phyloP scores from a whole-genome alignment of 2,329 filamentous ascomycete species.

The Seiridium unicorne region DNA sequence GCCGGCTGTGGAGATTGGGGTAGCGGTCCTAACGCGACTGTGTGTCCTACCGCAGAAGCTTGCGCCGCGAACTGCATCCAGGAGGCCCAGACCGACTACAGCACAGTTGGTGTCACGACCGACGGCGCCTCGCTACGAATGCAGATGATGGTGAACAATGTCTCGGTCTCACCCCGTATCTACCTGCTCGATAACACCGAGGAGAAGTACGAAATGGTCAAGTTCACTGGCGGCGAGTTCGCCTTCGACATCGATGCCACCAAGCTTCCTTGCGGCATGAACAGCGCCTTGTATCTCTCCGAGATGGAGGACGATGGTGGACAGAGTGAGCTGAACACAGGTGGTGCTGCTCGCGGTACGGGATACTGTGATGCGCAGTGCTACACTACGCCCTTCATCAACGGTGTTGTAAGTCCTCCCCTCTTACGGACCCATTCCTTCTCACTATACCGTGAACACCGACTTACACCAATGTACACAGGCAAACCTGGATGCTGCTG shows the following conservation, averaged over 20 bases:
- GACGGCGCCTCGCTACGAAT: conserved; percentile 36
- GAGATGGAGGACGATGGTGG: conserved; percentile 60
- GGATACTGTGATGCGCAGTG: conserved; percentile 38
- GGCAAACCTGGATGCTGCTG: conserved; percentile 31
- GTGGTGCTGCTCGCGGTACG: conserved; percentile 34
- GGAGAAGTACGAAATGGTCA: conserved; percentile 57
- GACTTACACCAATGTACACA: conserved; percentile 14
- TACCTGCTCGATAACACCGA: conserved; percentile 56
- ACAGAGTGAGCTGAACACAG: conserved; percentile 37
- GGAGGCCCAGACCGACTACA: conserved; percentile 47
- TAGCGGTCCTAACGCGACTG: conserved; percentile 34
- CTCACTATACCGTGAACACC: background rate
- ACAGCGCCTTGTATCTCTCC: conserved; percentile 61
- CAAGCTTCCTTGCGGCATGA: conserved; percentile 59
- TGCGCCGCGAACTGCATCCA: conserved; percentile 54
- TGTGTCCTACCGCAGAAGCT: conserved; percentile 45
- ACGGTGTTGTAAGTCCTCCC: conserved; percentile 30
- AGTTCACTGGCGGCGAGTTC: conserved; percentile 59
- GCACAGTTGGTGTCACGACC: conserved; percentile 28
- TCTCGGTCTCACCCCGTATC: conserved; percentile 41
- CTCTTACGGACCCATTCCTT: background rate
- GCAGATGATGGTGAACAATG: conserved; percentile 27
- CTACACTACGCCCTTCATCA: conserved; percentile 33
- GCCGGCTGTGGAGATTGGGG: conserved; percentile 32
- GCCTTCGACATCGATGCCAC: conserved; percentile 65